Evolutionary conservation across 768 basidiomycete species (phyloP).

Genomic region (Filobasidium floriforme): DNA sequence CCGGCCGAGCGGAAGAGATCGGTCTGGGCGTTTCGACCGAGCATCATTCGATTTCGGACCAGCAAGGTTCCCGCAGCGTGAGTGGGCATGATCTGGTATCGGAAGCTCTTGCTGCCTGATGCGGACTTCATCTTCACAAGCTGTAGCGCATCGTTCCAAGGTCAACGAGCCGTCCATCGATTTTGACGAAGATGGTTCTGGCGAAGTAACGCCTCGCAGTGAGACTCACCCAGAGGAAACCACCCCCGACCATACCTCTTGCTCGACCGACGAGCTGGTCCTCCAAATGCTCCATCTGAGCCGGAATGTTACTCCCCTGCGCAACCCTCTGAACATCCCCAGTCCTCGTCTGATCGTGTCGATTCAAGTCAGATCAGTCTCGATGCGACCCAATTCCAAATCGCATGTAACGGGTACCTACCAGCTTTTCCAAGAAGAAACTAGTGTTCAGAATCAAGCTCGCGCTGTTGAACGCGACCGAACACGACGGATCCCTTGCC

Average conservation of each 20-base stretch:
- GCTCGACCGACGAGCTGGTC: conserved; percentile 39
- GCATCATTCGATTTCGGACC: conserved; percentile 48
- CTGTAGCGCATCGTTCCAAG: conserved; percentile 40
- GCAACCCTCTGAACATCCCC: conserved; percentile 27
- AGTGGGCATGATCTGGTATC: conserved; percentile 67
- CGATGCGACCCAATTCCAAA: not conserved
- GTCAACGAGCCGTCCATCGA: not conserved
- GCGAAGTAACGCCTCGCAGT: not conserved
- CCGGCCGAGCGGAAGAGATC: conserved; percentile 60
- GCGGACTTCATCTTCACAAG: conserved; percentile 60
- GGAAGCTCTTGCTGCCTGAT: conserved; percentile 45
- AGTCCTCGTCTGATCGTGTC: not conserved
- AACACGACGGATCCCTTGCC: conserved; percentile 54
- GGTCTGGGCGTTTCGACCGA: conserved; percentile 31
- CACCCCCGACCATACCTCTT: conserved; percentile 40
- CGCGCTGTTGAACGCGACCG: conserved; percentile 80
- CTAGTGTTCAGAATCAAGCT: conserved; percentile 87
- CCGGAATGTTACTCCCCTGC: conserved; percentile 12
- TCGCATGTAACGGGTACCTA: conserved; percentile 48
- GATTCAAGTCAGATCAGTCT: not conserved
- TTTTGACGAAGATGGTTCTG: not conserved
- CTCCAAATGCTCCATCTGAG: conserved; percentile 18
- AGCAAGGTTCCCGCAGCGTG: conserved; percentile 84
- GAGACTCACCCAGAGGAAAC: conserved; percentile 43
- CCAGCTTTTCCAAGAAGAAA: conserved; percentile 82